Conservation (phyloP, 805 yeast species). For the Yamadazyma sp. region DNA sequence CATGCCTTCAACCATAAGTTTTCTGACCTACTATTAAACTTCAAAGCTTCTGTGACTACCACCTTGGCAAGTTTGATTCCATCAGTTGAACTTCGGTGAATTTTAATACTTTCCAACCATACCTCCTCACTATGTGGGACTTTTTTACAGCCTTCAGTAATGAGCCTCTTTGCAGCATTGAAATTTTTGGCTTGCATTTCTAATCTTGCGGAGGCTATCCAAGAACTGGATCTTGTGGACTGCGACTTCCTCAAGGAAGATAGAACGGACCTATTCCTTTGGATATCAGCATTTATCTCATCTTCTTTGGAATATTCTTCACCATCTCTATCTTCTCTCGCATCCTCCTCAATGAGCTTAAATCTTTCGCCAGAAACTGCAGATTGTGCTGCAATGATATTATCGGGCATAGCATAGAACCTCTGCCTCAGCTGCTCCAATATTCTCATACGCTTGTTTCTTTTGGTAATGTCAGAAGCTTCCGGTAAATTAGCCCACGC, state of each 20-base stretch:
- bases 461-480: constrained; percentile 80
- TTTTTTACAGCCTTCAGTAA: constrained; percentile 70
- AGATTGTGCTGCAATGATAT: constrained; percentile 40
- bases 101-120: constrained; percentile 78
- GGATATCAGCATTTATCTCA: constrained; percentile 53
- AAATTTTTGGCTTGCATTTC: constrained; percentile 65
- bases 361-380: constrained; percentile 41
- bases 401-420: constrained; percentile 82
- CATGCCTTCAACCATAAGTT: constrained; percentile 73
- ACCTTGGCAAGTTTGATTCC: constrained; percentile 48
- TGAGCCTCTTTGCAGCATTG: constrained; percentile 55
- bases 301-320: constrained; percentile 14
- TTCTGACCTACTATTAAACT: constrained; percentile 53
- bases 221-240: constrained; percentile 71
- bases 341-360: constrained; percentile 38
- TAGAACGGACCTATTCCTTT: constrained; percentile 58
- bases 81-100: constrained; percentile 49
- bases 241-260: constrained; percentile 68
- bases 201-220: constrained; percentile 83
- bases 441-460: constrained; percentile 69
- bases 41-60: constrained; percentile 66
- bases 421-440: constrained; percentile 63
- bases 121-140: constrained; percentile 68
- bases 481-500: constrained; percentile 88
- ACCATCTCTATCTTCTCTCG: constrained; percentile 21